These are phyloP conservation scores for Rhizopogon vinicolor DNA, from an alignment of 768 basidiomycete genomes.

Conservation along the genomic window DNA sequence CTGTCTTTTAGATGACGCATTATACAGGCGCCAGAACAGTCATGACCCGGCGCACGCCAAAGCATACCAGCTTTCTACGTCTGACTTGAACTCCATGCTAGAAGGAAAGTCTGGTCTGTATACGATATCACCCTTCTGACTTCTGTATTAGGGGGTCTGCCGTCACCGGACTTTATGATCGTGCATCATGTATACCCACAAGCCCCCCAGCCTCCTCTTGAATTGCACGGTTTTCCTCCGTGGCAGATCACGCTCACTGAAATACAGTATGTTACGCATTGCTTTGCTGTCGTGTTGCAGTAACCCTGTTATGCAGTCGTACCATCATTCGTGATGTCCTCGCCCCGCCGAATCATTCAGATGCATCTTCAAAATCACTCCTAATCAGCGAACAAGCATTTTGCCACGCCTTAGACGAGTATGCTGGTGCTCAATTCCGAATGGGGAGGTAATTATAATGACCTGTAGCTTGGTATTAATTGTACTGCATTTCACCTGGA, in stretches of 20 bases:
- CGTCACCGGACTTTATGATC: conserved; percentile 74
- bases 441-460: conserved; percentile 55
- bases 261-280: conserved; percentile 52
- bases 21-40: conserved; percentile 3
- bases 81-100: conserved; percentile 43
- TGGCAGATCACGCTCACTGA: conserved; percentile 85
- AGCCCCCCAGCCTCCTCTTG: conserved; percentile 42
- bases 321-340: conserved; percentile 15
- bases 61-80: conserved; percentile 35
- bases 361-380: not conserved
- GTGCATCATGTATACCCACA: conserved; percentile 51
- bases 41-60: not conserved
- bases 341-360: not conserved
- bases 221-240: conserved; percentile 75
- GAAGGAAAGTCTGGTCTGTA: conserved; percentile 45
- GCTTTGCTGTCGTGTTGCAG: not conserved
- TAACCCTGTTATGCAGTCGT: conserved; percentile 10
- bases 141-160: conserved; percentile 36
- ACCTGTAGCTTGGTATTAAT: conserved; percentile 1
- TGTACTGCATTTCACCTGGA: not conserved
- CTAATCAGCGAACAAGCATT: conserved; percentile 54
- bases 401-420: conserved; percentile 69
- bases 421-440: conserved; percentile 69
- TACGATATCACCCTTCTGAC: not conserved
- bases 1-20: conserved; percentile 31